Evolutionary conservation across 148 eudicot species (phyloP).

Genomic region (Nyssa sinensis): DNA sequence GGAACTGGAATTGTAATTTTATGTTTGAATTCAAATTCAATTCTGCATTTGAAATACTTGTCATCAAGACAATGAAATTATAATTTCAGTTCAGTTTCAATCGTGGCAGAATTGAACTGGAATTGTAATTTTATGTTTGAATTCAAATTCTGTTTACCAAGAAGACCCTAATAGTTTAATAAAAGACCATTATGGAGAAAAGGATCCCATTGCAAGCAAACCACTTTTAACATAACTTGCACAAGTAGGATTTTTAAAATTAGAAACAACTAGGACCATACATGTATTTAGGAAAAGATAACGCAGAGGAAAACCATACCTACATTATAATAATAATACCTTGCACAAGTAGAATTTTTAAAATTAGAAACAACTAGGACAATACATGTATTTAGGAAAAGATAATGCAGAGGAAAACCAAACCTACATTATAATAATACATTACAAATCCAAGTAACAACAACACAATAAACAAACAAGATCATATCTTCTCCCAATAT

Average conservation of each 20-base stretch:
- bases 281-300: background rate
- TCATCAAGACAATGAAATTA: no score
- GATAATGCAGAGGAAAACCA: background rate
- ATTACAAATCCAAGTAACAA: background rate
- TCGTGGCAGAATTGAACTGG: no score
- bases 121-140: no score
- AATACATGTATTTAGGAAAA: background rate
- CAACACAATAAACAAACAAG: background rate
- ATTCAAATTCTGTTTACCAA: no score
- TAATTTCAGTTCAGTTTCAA: no score
- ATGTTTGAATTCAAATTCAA: no score
- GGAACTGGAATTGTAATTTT: no score
- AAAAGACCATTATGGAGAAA: no score
- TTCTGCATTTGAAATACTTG: no score
- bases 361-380: background rate
- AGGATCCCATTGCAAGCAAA: background rate
- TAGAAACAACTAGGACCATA: background rate
- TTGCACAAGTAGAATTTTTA: no score
- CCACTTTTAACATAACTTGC: background rate
- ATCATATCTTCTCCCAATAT: background rate
- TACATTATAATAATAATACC: background rate
- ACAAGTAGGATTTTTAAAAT: background rate
- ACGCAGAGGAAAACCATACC: background rate
- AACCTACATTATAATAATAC: background rate
- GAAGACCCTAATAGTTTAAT: no score